Percentiles rank a stretch among this genome's conserved stretches.
Conservation (phyloP, 2,329 filamentous ascomycete species). For the Calonectria pteridis region DNA sequence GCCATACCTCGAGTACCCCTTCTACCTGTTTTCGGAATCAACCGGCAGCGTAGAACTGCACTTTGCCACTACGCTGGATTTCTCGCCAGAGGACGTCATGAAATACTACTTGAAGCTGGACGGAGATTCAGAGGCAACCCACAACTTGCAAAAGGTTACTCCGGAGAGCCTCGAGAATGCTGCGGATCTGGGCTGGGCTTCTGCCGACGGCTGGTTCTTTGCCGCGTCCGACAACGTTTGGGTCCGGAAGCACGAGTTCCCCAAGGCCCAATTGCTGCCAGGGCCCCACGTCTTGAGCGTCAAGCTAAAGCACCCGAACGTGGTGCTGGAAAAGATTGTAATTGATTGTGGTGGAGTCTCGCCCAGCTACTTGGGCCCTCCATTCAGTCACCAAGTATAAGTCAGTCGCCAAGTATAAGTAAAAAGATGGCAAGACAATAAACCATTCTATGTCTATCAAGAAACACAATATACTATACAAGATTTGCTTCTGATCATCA, state of each 20-base stretch:
- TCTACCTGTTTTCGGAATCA: slow-evolving; percentile 27
- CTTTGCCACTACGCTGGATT: slow-evolving; percentile 33
- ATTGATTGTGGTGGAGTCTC: slow-evolving; percentile 26
- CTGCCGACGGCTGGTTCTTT: slow-evolving; percentile 34
- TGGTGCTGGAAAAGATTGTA: slow-evolving; percentile 39
- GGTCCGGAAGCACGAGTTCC: slow-evolving; percentile 21
- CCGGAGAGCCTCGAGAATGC: slow-evolving; percentile 31
- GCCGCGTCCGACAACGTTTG: slow-evolving; percentile 36
- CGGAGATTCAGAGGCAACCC: neutral
- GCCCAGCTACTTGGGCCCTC: slow-evolving; percentile 35
- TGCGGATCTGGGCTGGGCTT: slow-evolving; percentile 32
- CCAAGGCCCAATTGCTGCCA: neutral
- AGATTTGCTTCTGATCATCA: neutral
- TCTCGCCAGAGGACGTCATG: slow-evolving; percentile 25
- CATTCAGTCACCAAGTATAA: neutral
- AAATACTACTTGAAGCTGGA: slow-evolving; percentile 28
- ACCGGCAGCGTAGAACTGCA: neutral
- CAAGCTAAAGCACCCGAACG: slow-evolving; percentile 25
- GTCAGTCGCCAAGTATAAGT: no score
- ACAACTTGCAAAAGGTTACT: slow-evolving; percentile 22
- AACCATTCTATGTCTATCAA: neutral
- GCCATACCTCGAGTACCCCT: slow-evolving; percentile 17
- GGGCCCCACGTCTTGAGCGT: slow-evolving; percentile 22
- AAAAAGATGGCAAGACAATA: neutral
- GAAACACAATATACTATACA: neutral